Base-by-base conservation (phyloP, 164 flowering plant genomes). In the Macadamia tetraphylla region DNA sequence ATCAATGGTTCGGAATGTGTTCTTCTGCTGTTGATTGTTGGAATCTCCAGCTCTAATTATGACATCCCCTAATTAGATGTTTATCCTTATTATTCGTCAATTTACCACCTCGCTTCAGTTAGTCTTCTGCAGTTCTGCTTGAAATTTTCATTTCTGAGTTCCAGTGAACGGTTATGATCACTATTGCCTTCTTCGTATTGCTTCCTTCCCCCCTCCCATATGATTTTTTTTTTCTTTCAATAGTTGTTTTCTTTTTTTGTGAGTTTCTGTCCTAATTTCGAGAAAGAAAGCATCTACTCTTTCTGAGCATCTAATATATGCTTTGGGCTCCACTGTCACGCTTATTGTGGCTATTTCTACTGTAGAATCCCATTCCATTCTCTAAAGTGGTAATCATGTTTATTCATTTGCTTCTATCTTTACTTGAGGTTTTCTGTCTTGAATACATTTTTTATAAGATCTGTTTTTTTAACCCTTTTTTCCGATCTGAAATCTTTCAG, bases 361-460 rank as follows among this genome's bases (percentile, higher is more conserved):
- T 44, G 49, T 56, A 10, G 71, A 63, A 73, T 57, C 71, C 57
- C 63, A 73, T 73, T 73, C 71, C 58, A 29, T 73, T 59, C 32
- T 43, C 23, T 42, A 68, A 60, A 48, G 17, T 61, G 32, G 31
- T 53, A 31, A 48, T 23, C 51, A 13, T 35, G 3, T 63, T 32
- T 31, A 18, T 48, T 17, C 32, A 44, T 18, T 11, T 44, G 53
- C 8, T 13, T 46, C 31, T 63, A 3, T 63, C 55, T 63, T 15
- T 63, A 18, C 29, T 13, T 9, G 6, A 44, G 32, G n/a, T 49
- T 44, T 63, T 44, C 29, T 2, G 30, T 60, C 4, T 31, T 5
- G 6, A 12, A 60, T 14, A 6, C 30, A 31, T 9, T 58, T 18
- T 13, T 46, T 46, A 46, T 9, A 46, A 1, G 48, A 9, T 46